A percentile compares a stretch with the other conserved stretches of the same genome.
phyloP scores from a whole-genome alignment of 2,329 filamentous ascomycete species.

The Cercospora zeina region DNA sequence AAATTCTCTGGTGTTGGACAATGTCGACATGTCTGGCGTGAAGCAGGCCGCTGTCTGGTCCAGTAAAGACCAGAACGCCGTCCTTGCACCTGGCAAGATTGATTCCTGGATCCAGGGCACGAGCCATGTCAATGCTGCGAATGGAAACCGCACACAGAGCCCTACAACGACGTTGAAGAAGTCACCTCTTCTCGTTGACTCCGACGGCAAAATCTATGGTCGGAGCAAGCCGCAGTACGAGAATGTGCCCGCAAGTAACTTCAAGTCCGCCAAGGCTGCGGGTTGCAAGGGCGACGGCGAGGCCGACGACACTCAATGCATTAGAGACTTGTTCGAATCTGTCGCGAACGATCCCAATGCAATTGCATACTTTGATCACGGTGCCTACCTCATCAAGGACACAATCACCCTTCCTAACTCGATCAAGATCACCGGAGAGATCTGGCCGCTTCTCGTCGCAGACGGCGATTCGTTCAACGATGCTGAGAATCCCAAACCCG shows the following conservation, averaged over 20 bases:
- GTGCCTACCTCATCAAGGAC: constrained; percentile 61
- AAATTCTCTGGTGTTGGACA: constrained; percentile 81
- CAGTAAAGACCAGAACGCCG: constrained; percentile 53
- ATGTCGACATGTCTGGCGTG: constrained; percentile 76
- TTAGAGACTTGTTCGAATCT: constrained; percentile 74
- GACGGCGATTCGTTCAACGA: constrained; percentile 72
- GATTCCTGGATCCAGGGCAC: constrained; percentile 77
- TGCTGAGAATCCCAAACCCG: constrained; percentile 72
- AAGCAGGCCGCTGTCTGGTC: constrained; percentile 65
- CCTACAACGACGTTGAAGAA: constrained; percentile 22
- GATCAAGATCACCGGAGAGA: constrained; percentile 84
- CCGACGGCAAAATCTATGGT: constrained; percentile 70
- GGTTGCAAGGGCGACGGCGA: constrained; percentile 85
- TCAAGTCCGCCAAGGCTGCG: constrained; percentile 76
- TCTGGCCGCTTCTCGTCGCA: constrained; percentile 88
- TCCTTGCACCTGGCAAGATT: constrained; percentile 71
- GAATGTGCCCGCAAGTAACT: constrained; percentile 62
- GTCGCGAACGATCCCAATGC: constrained; percentile 56
- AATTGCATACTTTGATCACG: constrained; percentile 65
- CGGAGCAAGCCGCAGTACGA: constrained; percentile 89
- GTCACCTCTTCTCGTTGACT: constrained; percentile 64
- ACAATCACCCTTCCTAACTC: constrained; percentile 59
- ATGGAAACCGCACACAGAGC: constrained; percentile 32
- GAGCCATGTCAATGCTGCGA: constrained; percentile 59
- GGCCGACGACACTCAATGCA: constrained; percentile 81